Conservation (phyloP, 192 early-diverging fungal species). For the Cetraspora pellucida region DNA sequence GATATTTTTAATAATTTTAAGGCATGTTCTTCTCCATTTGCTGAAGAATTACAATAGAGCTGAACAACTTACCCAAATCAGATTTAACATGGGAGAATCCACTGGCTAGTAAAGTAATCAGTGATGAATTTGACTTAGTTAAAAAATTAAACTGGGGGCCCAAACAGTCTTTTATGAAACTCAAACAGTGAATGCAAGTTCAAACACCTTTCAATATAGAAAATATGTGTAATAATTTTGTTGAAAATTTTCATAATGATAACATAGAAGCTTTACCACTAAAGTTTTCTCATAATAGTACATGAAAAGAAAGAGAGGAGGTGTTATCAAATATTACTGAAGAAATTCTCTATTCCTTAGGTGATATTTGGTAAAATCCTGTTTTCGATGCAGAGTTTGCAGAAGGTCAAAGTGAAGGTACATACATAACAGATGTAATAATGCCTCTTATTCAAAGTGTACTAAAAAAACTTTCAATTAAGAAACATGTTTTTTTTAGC, state of each 20-base stretch:
- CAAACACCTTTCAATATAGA: not conserved
- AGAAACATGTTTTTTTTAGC: not conserved
- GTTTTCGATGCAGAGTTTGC: not conserved
- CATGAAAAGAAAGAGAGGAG: not conserved
- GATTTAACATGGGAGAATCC: not conserved
- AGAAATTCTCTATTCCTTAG: constrained; percentile 1
- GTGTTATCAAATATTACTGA: not conserved
- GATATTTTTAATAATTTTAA: not conserved
- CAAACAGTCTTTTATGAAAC: constrained; percentile 13
- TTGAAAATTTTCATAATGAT: constrained; percentile 10
- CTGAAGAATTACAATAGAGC: not conserved
- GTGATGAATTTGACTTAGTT: constrained; percentile 13
- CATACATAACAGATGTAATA: not conserved
- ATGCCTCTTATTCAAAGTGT: not conserved
- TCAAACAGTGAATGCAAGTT: not conserved
- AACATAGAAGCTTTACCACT: not conserved
- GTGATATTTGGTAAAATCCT: constrained; percentile 7
- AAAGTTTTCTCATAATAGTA: not conserved
- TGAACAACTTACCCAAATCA: not conserved
- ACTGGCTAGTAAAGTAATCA: constrained; percentile 1
- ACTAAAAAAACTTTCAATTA: constrained; percentile 18
- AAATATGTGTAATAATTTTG: not conserved
- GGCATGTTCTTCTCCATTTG: not conserved
- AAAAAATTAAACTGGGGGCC: not conserved
- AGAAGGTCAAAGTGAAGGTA: constrained; percentile 5